Conservation (phyloP, 495 filamentous ascomycete genomes). For the Amniculicola lignicola region DNA sequence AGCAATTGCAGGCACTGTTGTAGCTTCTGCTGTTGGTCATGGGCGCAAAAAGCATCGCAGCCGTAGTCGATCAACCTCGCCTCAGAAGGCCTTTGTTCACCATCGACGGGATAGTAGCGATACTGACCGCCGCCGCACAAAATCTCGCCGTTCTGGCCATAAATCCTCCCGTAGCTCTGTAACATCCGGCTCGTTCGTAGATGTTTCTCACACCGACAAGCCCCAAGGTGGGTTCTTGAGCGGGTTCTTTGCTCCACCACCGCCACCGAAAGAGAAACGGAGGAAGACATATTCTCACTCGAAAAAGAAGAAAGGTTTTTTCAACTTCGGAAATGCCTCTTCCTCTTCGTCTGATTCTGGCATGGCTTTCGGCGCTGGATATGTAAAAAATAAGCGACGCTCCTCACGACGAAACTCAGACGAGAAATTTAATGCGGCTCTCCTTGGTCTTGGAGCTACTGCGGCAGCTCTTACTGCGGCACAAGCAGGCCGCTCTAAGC, state of each 20-base stretch:
- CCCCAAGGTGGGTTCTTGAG: conserved; percentile 35
- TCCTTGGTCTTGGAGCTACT: conserved; percentile 56
- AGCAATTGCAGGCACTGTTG: conserved; percentile 45
- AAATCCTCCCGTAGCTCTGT: conserved; percentile 27
- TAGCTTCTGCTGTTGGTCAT: conserved; percentile 19
- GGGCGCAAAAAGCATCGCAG: conserved; percentile 26
- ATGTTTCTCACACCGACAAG: conserved; percentile 22
- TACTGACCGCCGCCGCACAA: conserved; percentile 21
- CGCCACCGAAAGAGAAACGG: conserved; percentile 50
- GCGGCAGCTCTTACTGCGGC: conserved; percentile 54
- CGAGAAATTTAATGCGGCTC: conserved; percentile 53
- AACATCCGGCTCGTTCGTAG: conserved; percentile 23
- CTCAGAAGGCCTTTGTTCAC: conserved; percentile 22
- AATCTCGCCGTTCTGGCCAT: conserved; percentile 18
- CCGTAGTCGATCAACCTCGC: conserved; percentile 30
- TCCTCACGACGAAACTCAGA: conserved; percentile 34
- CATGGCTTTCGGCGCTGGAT: conserved; percentile 46
- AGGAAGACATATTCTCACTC: conserved; percentile 29
- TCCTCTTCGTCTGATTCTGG: conserved; percentile 59
- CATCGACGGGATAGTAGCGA: conserved; percentile 31
- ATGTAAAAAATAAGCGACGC: conserved; percentile 32
- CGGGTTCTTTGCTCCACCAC: conserved; percentile 48
- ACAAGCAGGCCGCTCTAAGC: conserved; percentile 43
- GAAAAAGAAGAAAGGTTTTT: conserved; percentile 54
- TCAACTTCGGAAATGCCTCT: conserved; percentile 59